A percentile compares a stretch with the other conserved stretches of the same genome.
phyloP scores from a whole-genome alignment of 495 filamentous ascomycete genomes.

The Cryomyces minteri region DNA sequence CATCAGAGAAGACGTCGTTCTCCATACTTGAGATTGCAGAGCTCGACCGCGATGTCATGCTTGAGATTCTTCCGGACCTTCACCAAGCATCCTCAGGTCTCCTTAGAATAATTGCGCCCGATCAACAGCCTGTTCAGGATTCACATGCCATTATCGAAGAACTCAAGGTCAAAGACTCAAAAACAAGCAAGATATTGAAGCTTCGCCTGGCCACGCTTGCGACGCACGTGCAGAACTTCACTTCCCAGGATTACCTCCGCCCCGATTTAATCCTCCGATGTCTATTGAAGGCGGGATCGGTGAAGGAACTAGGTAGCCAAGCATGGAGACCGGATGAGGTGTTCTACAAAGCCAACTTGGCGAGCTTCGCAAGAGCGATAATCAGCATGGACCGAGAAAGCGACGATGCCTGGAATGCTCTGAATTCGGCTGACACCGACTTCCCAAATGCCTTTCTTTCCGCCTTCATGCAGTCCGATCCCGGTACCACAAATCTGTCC shows the following conservation, averaged over 20 bases:
- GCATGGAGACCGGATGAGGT: conserved; percentile 10
- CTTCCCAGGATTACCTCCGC: conserved; percentile 5
- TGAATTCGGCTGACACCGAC: not conserved
- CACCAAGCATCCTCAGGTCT: conserved; percentile 1
- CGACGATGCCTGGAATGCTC: not conserved
- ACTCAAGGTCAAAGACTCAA: not conserved
- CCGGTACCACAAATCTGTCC: not conserved
- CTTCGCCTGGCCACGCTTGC: conserved; percentile 2
- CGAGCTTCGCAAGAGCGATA: conserved; percentile 2
- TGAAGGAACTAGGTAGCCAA: conserved; percentile 1
- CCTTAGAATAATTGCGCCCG: conserved; percentile 2
- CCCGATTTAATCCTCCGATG: conserved; percentile 6
- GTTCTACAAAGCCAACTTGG: conserved; percentile 10
- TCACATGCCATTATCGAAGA: not conserved
- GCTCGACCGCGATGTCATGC: conserved; percentile 6
- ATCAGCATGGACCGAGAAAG: conserved; percentile 1
- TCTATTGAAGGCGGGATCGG: conserved; percentile 2
- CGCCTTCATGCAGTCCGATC: not conserved
- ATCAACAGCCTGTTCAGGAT: not conserved
- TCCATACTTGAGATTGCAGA: conserved; percentile 15
- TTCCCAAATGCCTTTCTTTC: not conserved
- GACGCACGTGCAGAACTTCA: conserved; percentile 2
- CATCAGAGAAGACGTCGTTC: conserved; percentile 22
- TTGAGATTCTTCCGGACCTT: conserved; percentile 5
- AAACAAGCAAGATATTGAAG: conserved; percentile 2